phyloP scores from a whole-genome alignment of 192 early-diverging fungal species.

The Podila minutissima region DNA sequence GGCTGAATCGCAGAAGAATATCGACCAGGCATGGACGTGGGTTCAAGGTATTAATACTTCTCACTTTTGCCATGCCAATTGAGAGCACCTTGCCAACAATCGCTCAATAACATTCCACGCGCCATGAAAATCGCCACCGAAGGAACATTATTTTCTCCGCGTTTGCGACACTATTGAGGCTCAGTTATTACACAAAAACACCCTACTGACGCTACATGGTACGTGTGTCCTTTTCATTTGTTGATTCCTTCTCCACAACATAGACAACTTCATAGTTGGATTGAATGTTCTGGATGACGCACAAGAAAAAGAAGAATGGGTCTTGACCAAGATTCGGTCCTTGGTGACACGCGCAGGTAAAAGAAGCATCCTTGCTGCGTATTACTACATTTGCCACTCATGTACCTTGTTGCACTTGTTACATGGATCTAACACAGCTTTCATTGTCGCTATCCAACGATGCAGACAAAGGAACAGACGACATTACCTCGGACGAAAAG shows the following conservation, averaged over 20 bases:
- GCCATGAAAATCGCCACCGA: not conserved
- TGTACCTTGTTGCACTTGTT: not conserved
- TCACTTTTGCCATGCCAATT: not conserved
- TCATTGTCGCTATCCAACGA: too few relatives aligned
- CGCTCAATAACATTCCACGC: not conserved
- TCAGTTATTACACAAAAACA: not conserved
- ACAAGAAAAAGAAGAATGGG: constrained; percentile 86
- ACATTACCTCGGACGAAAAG: constrained; percentile 85
- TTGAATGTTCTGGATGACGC: constrained; percentile 78
- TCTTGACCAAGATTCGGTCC: constrained; percentile 90
- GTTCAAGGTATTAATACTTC: constrained; percentile 65
- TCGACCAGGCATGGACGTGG: constrained; percentile 94
- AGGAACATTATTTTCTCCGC: not conserved
- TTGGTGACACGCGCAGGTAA: constrained; percentile 82
- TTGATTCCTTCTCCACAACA: too few relatives aligned
- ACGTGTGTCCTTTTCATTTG: not conserved
- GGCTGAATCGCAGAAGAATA: constrained; percentile 81
- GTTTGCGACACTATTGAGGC: constrained; percentile 1
- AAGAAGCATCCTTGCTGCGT: not conserved
- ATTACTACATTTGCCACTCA: not conserved
- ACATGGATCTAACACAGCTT: not conserved
- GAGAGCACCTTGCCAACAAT: not conserved
- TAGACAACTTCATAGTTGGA: constrained; percentile 82
- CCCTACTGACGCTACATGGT: not conserved
- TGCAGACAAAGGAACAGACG: constrained; percentile 78